Evolutionary conservation across 345 rosid species (phyloP).

Genomic region (Lumnitzera littorea): DNA sequence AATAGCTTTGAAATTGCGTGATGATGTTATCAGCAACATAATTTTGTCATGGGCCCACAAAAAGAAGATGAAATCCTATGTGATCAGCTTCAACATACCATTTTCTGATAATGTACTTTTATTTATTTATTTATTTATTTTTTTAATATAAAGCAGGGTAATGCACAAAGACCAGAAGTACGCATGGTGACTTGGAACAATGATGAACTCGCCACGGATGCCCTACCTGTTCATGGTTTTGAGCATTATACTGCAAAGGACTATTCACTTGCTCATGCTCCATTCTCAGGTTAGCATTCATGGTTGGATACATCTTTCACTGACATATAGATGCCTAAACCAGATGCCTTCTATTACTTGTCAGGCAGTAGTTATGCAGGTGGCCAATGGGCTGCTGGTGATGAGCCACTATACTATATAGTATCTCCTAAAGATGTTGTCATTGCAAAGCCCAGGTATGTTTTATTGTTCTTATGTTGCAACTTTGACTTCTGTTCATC

Average conservation of each 20-base stretch:
- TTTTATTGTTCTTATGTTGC: conserved; percentile 5
- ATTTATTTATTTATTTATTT: too few species aligned
- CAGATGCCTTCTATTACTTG: conserved; percentile 16
- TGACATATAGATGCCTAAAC: conserved; percentile 13
- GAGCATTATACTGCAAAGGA: conserved; percentile 98
- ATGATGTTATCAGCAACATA: too few species aligned
- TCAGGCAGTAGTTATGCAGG: conserved; percentile 98
- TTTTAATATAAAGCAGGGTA: conserved; percentile 50
- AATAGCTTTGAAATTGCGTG: too few species aligned
- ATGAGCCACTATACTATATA: conserved; percentile 87
- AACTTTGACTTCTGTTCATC: not conserved
- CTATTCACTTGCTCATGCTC: conserved; percentile 94
- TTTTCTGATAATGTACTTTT: not conserved
- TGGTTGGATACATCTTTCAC: conserved; percentile 13
- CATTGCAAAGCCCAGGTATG: conserved; percentile 96
- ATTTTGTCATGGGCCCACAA: too few species aligned
- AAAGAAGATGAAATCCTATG: too few species aligned
- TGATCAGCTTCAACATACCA: too few species aligned
- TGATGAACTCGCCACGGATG: conserved; percentile 98
- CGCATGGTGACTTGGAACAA: conserved; percentile 89
- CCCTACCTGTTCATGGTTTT: conserved; percentile 91
- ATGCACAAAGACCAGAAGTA: conserved; percentile 97
- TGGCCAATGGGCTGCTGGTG: conserved; percentile 99
- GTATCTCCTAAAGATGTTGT: conserved; percentile 98
- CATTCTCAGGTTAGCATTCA: conserved; percentile 74